Conservation (phyloP, 164 flowering plant genomes). For the Cinnamomum micranthum region DNA sequence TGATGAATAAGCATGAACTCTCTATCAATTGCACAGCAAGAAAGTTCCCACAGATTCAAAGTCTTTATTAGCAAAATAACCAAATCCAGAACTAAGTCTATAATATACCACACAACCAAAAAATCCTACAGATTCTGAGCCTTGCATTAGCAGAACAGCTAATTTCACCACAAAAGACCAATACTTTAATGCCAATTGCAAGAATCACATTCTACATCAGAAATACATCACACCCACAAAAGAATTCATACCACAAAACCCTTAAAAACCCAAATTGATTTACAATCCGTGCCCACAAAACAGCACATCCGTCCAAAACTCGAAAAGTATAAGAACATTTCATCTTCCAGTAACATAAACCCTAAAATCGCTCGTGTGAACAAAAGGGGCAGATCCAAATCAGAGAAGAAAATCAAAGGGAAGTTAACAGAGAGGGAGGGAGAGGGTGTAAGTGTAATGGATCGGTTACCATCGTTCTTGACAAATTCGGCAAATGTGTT, state of each 20-base stretch:
- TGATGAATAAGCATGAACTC: background rate
- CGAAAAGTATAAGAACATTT: background rate
- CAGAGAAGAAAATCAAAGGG: background rate
- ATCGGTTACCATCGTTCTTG: conserved; percentile 56
- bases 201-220: background rate
- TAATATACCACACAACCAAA: background rate
- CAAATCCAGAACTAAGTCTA: too few species aligned
- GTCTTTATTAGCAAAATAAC: too few species aligned
- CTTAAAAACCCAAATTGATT: background rate
- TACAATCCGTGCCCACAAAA: background rate
- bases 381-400: background rate
- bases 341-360: too few species aligned
- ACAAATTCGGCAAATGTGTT: conserved; percentile 73
- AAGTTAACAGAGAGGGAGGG: background rate
- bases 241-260: background rate
- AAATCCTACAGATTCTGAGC: background rate
- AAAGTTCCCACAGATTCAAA: too few species aligned
- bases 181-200: background rate
- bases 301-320: background rate
- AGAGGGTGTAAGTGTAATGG: background rate
- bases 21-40: background rate
- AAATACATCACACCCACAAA: background rate
- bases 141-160: conserved; percentile 1
- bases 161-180: background rate
- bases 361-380: too few species aligned